Evolutionary conservation across 1,139 yeast species (phyloP).

Genomic region (Hyphopichia burtonii): DNA sequence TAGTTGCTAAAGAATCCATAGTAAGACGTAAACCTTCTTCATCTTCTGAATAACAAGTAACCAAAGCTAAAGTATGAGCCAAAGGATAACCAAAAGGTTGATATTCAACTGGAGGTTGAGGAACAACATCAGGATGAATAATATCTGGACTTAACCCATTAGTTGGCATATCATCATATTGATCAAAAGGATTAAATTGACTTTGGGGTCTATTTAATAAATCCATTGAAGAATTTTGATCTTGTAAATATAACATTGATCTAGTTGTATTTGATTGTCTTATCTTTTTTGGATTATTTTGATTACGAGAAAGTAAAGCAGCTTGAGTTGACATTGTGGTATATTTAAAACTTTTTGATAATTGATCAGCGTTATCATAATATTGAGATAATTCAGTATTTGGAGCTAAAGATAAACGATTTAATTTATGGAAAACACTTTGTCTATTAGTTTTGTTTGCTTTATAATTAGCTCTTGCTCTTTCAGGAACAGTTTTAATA

Average conservation of each 20-base stretch:
- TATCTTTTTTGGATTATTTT: constrained; percentile 10
- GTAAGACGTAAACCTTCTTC: constrained; percentile 83
- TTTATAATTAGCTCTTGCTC: constrained; percentile 51
- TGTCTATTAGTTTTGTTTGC: constrained; percentile 42
- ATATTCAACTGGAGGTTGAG: constrained; percentile 87
- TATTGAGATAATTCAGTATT: constrained; percentile 40
- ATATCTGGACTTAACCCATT: constrained; percentile 65
- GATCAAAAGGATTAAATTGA: constrained; percentile 41
- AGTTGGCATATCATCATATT: constrained; percentile 35
- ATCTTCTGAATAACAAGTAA: constrained; percentile 95
- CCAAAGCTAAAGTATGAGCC: constrained; percentile 78
- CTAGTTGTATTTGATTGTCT: constrained; percentile 15
- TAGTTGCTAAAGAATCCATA: constrained; percentile 85
- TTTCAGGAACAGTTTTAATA: constrained; percentile 51
- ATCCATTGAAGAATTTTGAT: constrained; percentile 37
- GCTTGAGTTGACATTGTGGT: constrained; percentile 61
- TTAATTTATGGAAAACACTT: constrained; percentile 40
- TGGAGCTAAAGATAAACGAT: constrained; percentile 38
- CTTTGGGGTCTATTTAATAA: constrained; percentile 35
- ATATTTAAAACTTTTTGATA: constrained; percentile 46
- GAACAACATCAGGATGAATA: constrained; percentile 68
- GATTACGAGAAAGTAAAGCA: constrained; percentile 32
- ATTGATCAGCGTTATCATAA: constrained; percentile 33
- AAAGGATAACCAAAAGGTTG: constrained; percentile 89
- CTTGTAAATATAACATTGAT: constrained; percentile 30